These are phyloP conservation scores for Pseudopediastrum boryanum DNA, from an alignment of 139 green algal genomes.

Conservation along the genomic window DNA sequence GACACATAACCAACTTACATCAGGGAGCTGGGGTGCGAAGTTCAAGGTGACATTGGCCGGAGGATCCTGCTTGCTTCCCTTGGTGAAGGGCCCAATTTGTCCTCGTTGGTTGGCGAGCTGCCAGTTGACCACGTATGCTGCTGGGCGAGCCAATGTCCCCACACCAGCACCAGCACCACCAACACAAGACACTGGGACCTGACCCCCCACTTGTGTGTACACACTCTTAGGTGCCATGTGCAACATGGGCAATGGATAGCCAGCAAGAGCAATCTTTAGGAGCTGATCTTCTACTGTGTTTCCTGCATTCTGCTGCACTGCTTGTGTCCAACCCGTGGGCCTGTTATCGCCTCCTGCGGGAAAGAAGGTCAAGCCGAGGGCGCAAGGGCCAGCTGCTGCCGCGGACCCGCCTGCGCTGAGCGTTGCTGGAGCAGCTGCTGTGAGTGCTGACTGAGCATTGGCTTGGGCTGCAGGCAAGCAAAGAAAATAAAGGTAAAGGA, in stretches of 20 bases:
- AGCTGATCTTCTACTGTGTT: constrained; percentile 34
- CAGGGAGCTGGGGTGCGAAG: constrained; percentile 29
- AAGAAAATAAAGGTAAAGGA: too few species aligned
- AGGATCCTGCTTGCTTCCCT: constrained; percentile 40
- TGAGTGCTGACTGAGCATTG: constrained; percentile 13
- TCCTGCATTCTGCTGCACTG: constrained; percentile 32
- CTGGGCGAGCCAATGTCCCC: constrained; percentile 19
- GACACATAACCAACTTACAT: constrained; percentile 24
- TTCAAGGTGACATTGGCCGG: constrained; percentile 35
- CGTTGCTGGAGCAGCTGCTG: constrained; percentile 1
- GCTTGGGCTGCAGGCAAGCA: constrained; percentile 1
- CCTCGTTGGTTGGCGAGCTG: constrained; percentile 11
- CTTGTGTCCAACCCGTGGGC: constrained; percentile 37
- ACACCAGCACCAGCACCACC: neutral
- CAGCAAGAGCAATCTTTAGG: constrained; percentile 33
- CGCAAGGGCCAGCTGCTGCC: constrained; percentile 10
- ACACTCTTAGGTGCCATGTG: constrained; percentile 35
- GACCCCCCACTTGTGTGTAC: constrained; percentile 25
- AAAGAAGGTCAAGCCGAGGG: constrained; percentile 26
- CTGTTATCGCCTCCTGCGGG: constrained; percentile 12
- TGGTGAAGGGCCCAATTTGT: constrained; percentile 27
- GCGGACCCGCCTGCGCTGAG: neutral
- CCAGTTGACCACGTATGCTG: constrained; percentile 30
- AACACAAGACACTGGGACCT: constrained; percentile 21
- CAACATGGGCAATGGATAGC: constrained; percentile 37